Evolutionary conservation across 2,329 filamentous ascomycete species (phyloP).

Genomic region (Periglandula ipomoeae): DNA sequence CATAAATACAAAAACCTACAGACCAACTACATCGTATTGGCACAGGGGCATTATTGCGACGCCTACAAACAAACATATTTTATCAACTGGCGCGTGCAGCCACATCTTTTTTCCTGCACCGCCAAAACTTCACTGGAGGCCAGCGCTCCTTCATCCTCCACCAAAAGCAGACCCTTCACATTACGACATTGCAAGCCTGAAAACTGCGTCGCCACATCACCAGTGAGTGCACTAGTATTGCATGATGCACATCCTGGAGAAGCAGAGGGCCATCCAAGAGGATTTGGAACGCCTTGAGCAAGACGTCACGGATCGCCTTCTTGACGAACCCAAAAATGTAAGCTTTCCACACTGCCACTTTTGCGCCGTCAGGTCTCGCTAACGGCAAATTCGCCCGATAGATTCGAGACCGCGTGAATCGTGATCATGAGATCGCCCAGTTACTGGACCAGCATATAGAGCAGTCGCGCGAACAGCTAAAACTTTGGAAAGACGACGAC

Average conservation of each 20-base stretch:
- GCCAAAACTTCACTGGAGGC: too few relatives aligned
- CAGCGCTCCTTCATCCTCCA: too few relatives aligned
- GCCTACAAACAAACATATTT: too few relatives aligned
- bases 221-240: neutral
- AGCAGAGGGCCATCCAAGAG: conserved; percentile 89
- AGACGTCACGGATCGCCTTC: conserved; percentile 79
- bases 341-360: conserved; percentile 22
- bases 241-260: conserved; percentile 78
- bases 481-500: conserved; percentile 75
- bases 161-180: neutral
- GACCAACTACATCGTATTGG: too few relatives aligned
- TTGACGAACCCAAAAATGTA: conserved; percentile 83
- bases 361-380: conserved; percentile 10
- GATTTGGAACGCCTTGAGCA: conserved; percentile 94
- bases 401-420: conserved; percentile 80
- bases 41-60: too few relatives aligned
- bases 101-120: neutral
- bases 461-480: conserved; percentile 71
- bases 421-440: conserved; percentile 84
- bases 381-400: conserved; percentile 27
- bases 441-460: conserved; percentile 81
- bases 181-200: neutral
- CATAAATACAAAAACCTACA: too few relatives aligned
- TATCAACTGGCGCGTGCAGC: too few relatives aligned
- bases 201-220: neutral